Conservation (phyloP, 1,284 basidiomycete genomes). For the Vanrija sp. region DNA sequence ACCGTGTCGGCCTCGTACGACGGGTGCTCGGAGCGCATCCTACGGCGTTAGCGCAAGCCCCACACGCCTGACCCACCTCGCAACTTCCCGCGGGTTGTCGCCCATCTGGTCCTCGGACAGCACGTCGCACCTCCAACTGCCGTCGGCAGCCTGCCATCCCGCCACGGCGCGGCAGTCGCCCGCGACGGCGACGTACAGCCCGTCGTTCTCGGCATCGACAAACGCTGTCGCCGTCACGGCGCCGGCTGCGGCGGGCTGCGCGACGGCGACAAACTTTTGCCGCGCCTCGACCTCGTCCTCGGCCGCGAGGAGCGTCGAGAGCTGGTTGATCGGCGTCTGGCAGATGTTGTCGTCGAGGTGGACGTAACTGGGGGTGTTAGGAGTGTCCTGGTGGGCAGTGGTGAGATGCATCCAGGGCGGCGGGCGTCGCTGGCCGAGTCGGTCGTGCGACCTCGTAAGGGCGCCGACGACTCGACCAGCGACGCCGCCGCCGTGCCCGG, state of each 20-base stretch:
- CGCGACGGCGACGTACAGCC: conserved; percentile 84
- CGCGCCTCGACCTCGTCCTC: conserved; percentile 23
- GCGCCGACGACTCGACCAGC: neutral
- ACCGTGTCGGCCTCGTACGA: conserved; percentile 72
- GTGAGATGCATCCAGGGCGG: conserved; percentile 1
- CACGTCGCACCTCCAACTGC: conserved; percentile 67
- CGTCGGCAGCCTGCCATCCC: conserved; percentile 66
- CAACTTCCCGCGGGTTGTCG: conserved; percentile 75
- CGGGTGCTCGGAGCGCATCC: conserved; percentile 87
- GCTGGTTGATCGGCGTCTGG: conserved; percentile 50
- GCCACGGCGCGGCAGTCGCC: conserved; percentile 96
- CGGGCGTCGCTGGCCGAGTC: neutral
- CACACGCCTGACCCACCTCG: conserved; percentile 26
- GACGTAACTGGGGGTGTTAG: conserved; percentile 37
- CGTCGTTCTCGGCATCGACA: conserved; percentile 73
- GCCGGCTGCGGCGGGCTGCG: conserved; percentile 74
- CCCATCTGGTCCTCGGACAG: conserved; percentile 95
- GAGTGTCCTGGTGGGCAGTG: no score
- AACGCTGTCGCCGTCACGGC: conserved; percentile 83
- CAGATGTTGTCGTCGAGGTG: conserved; percentile 55
- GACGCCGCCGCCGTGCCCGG: neutral
- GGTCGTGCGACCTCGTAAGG: no score
- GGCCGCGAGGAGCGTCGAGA: conserved; percentile 43
- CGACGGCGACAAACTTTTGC: conserved; percentile 57
- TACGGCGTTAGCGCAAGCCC: conserved; percentile 44